Base-by-base conservation (phyloP, 768 basidiomycete genomes). In the Psilocybe subaeruginosa region DNA sequence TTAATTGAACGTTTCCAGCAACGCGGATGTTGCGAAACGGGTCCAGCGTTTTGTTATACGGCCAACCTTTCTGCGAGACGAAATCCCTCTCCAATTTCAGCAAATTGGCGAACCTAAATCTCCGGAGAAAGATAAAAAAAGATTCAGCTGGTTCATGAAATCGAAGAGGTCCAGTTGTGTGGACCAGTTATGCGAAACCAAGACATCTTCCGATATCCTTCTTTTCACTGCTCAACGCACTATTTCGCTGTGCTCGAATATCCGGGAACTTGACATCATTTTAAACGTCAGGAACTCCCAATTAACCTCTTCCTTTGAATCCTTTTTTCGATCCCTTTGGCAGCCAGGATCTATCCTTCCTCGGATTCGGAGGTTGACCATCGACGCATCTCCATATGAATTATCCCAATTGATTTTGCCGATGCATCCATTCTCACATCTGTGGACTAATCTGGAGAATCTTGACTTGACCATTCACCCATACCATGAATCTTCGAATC, bases 191-290 rank as follows among this genome's bases (percentile, higher is more conserved):
- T 30, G 35, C n/a, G 16, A 4, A 4, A n/a, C 29, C 9, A 46
- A 23, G 17, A 12, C 14, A 30, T 43, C 46, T 3, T 33, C 12
- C 29, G 46, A 55, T 52, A 54, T 66, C 11, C 57, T 72, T 9
- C 37, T 41, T 3, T 17, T 58, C 7, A 65, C 59, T 5, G 48
- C 39, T 4, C 49, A 45, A 16, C 51, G 33, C 16, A 54, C 53
- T 17, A 52, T 69, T 19, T 16, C 35, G 2, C 9, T 23, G 3
- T 71, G 69, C 45, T 4, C 57, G 14, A 62, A 70, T 30, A 54
- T 71, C n/a, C 60, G 54, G n/a, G 65, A 71, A 47, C 27, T 73
- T 1, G 67, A 51, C 14, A 60, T 74, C 45, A 56, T 72, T 11
- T 54, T 74, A 14, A 57, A 68, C 52, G 68, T 70, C 46, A 63